These are phyloP conservation scores for Cytidiella melzeri DNA, from an alignment of 768 basidiomycete genomes.

Conservation along the genomic window DNA sequence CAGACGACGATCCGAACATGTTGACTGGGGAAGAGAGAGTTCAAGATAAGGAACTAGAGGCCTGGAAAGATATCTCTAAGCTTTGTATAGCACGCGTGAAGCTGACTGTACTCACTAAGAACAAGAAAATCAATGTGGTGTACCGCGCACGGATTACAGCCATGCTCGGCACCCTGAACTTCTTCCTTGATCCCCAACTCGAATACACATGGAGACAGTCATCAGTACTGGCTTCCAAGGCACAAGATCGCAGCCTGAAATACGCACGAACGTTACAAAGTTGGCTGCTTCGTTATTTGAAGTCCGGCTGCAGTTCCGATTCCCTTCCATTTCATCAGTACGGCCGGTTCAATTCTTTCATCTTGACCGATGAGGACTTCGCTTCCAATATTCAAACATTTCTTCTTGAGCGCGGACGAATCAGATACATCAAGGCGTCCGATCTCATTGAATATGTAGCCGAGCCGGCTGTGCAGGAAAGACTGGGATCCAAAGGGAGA, in stretches of 20 bases:
- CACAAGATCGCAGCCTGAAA: slow-evolving; percentile 20
- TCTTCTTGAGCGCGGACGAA: not conserved
- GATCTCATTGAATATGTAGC: slow-evolving; percentile 3
- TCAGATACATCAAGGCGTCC: not conserved
- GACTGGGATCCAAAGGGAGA: slow-evolving; percentile 5
- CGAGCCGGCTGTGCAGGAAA: no score
- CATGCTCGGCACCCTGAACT: no score
- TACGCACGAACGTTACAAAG: slow-evolving; percentile 25
- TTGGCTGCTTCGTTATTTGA: slow-evolving; percentile 27
- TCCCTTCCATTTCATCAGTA: slow-evolving; percentile 26
- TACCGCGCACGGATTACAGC: no score
- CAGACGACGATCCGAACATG: no score
- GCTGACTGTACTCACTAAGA: no score
- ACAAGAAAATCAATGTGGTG: no score
- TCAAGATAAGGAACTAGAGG: no score
- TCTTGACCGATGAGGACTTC: slow-evolving; percentile 4
- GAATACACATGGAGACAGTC: slow-evolving; percentile 30
- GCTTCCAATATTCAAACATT: not conserved
- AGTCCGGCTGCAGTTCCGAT: slow-evolving; percentile 7
- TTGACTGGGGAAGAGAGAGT: no score
- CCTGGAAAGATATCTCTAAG: no score
- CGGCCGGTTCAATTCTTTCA: slow-evolving; percentile 6
- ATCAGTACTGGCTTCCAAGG: slow-evolving; percentile 26
- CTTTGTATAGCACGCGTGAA: no score
- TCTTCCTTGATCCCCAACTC: no score